Conservation (phyloP, 176 grass and related monocot genomes). For the Tillandsia fasciculata region DNA sequence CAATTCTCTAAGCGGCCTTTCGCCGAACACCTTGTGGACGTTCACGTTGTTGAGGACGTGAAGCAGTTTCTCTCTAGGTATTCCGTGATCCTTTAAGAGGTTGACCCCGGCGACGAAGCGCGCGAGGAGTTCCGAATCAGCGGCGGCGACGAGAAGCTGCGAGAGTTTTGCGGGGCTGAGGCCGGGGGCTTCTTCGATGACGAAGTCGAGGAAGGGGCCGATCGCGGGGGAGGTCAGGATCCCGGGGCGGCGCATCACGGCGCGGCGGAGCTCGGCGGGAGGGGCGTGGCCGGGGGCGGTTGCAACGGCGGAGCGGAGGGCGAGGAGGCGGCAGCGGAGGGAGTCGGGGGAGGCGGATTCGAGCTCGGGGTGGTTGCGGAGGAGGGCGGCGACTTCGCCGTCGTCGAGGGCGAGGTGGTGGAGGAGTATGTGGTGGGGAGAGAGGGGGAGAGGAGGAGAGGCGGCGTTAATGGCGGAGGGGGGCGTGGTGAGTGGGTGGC, state of each 20-base stretch:
- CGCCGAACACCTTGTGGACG: slow-evolving; percentile 16
- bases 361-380: slow-evolving; percentile 1
- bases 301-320: background rate
- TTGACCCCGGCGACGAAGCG: slow-evolving; percentile 1
- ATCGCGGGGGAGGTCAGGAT: slow-evolving; percentile 7
- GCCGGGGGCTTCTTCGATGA: background rate
- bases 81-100: slow-evolving; percentile 11
- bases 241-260: slow-evolving; percentile 5
- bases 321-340: background rate
- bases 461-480: background rate
- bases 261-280: background rate
- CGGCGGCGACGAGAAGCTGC: background rate
- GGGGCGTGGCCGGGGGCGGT: background rate
- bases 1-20: slow-evolving; percentile 5
- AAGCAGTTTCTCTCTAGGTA: slow-evolving; percentile 6
- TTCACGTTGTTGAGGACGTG: slow-evolving; percentile 15
- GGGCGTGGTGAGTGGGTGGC: background rate
- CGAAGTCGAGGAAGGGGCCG: slow-evolving; percentile 16
- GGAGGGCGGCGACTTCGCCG: background rate
- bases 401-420: slow-evolving; percentile 15
- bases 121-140: background rate
- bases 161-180: slow-evolving; percentile 8
- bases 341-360: background rate
- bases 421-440: background rate
- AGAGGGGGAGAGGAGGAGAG: background rate